Conservation (phyloP, 495 filamentous ascomycete genomes). For the Penicillium steckii region DNA sequence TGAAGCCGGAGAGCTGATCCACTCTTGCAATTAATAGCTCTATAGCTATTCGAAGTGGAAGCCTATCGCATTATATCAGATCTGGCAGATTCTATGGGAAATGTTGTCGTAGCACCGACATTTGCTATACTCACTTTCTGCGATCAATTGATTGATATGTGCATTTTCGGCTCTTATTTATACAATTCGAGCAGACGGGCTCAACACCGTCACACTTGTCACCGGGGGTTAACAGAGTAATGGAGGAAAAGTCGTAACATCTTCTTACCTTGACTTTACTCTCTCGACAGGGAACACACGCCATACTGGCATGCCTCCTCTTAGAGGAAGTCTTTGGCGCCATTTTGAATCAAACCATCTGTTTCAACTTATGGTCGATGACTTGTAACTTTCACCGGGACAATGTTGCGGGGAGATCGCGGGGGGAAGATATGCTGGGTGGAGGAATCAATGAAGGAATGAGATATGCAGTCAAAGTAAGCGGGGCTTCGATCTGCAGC, state of each 20-base stretch:
- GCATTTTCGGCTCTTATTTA: constrained; percentile 18
- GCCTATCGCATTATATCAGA: background rate
- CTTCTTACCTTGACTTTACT: constrained; percentile 29
- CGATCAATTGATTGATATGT: constrained; percentile 24
- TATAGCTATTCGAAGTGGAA: constrained; percentile 21
- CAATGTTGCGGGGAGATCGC: background rate
- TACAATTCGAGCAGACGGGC: constrained; percentile 23
- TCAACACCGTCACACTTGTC: constrained; percentile 22
- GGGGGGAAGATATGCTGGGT: background rate
- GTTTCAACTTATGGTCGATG: background rate
- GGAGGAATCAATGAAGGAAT: background rate
- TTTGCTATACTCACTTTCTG: constrained; percentile 19
- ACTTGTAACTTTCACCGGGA: background rate
- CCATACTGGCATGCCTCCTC: constrained; percentile 22
- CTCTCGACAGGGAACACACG: constrained; percentile 27
- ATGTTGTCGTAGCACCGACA: background rate
- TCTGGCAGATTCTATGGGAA: background rate
- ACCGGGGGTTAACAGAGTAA: background rate
- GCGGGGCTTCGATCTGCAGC: background rate
- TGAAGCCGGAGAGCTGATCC: constrained; percentile 17
- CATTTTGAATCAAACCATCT: background rate
- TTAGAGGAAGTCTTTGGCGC: background rate
- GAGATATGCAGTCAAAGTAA: background rate
- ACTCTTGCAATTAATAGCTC: constrained; percentile 20
- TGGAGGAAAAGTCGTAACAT: background rate